Conservation (phyloP, 192 early-diverging fungal species). For the Coemansia sp. region DNA sequence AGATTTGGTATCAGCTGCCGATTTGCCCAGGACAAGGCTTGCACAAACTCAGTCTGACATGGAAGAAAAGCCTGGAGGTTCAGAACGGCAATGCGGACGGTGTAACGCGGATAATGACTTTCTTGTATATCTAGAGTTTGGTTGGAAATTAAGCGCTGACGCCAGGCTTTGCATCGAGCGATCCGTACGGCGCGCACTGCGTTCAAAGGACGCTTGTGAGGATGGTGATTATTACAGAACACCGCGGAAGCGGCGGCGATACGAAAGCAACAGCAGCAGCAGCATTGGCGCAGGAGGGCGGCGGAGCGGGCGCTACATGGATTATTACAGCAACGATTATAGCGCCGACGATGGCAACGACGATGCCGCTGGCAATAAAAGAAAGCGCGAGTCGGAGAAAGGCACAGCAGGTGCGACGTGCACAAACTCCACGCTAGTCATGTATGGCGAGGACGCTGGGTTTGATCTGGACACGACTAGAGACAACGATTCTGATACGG, state of each 20-base stretch:
- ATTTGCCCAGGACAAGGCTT: not conserved
- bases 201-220: not conserved
- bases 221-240: not conserved
- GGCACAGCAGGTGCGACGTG: no score
- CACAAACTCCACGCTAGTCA: constrained; percentile 1
- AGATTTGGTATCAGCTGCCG: not conserved
- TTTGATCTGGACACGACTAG: constrained; percentile 35
- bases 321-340: not conserved
- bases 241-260: constrained; percentile 44
- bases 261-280: not conserved
- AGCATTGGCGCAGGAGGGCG: not conserved
- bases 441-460: constrained; percentile 29
- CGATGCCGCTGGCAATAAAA: not conserved
- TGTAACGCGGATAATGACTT: constrained; percentile 22
- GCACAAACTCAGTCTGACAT: not conserved
- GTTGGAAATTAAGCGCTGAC: constrained; percentile 4
- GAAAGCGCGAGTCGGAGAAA: not conserved
- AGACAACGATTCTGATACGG: constrained; percentile 10
- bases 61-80: not conserved
- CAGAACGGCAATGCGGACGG: constrained; percentile 12
- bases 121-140: constrained; percentile 37
- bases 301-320: not conserved
- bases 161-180: constrained; percentile 31
- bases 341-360: not conserved
- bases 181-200: constrained; percentile 21